A percentile compares a stretch with the other conserved stretches of the same genome.
Evolutionary conservation across 345 rosid genomes (phyloP).

Genomic region (Ailanthus altissimus): DNA sequence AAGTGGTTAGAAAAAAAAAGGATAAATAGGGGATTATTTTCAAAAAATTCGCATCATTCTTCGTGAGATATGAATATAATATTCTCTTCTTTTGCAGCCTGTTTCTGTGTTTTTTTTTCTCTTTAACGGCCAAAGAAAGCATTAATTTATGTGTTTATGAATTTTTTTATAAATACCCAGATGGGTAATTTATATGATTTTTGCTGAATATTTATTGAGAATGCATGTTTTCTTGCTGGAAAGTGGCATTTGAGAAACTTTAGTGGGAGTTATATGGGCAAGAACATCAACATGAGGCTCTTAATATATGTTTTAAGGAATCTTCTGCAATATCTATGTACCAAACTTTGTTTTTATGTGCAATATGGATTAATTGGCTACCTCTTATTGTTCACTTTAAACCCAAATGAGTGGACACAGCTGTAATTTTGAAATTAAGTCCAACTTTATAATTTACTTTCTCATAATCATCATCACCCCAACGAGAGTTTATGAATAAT

Average conservation of each 20-base stretch:
- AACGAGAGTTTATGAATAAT: neutral
- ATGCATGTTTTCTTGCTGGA: neutral
- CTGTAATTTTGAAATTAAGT: conserved; percentile 6
- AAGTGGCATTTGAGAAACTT: neutral
- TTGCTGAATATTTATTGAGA: neutral
- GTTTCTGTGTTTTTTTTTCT: neutral
- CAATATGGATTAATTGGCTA: neutral
- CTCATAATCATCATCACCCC: conserved; percentile 7
- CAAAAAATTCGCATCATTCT: neutral
- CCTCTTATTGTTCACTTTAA: neutral
- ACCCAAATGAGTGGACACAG: conserved; percentile 3
- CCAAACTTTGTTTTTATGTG: neutral
- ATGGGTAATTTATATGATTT: neutral
- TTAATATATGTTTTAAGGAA: neutral
- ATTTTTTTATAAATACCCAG: too few relatives aligned
- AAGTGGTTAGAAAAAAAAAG: too few relatives aligned
- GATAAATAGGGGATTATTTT: too few relatives aligned
- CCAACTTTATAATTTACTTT: neutral
- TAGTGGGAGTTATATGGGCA: neutral
- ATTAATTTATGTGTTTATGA: too few relatives aligned
- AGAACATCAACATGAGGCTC: too few relatives aligned
- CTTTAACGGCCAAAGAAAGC: too few relatives aligned
- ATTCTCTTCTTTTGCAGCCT: neutral
- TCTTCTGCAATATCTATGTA: conserved; percentile 9
- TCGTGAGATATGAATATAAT: neutral